A percentile compares a stretch with the other conserved stretches of the same genome.
These are phyloP conservation scores for Pleurotus tuoliensis DNA, from an alignment of 768 basidiomycete species.

Conservation along the genomic window DNA sequence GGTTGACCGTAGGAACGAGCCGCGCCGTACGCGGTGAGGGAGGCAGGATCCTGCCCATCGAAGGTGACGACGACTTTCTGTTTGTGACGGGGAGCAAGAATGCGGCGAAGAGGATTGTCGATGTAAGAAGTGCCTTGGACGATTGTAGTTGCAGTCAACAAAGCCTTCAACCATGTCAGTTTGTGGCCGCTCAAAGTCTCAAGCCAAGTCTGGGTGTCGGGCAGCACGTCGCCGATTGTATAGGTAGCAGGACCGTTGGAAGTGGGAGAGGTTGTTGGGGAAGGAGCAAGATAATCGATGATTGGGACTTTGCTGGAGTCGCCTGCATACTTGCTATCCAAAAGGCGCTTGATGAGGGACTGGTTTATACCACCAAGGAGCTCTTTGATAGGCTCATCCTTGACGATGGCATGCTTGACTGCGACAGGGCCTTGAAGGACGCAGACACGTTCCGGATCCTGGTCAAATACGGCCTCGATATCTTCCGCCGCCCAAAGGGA, in stretches of 20 bases:
- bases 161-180: slow-evolving; percentile 82
- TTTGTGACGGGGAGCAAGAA: slow-evolving; percentile 75
- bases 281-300: slow-evolving; percentile 74
- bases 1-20: slow-evolving; percentile 79
- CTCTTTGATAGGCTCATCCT: slow-evolving; percentile 93
- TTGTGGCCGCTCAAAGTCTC: slow-evolving; percentile 78
- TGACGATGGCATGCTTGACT: slow-evolving; percentile 78
- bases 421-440: slow-evolving; percentile 98
- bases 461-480: slow-evolving; percentile 97
- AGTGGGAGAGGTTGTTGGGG: slow-evolving; percentile 30
- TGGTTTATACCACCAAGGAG: slow-evolving; percentile 86
- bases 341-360: slow-evolving; percentile 71
- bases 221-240: slow-evolving; percentile 47
- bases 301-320: slow-evolving; percentile 74
- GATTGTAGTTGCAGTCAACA: slow-evolving; percentile 76
- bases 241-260: slow-evolving; percentile 44
- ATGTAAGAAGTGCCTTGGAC: slow-evolving; percentile 85
- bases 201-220: slow-evolving; percentile 72
- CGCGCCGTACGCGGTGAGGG: slow-evolving; percentile 68
- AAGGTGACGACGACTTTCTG: slow-evolving; percentile 72
- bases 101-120: slow-evolving; percentile 83
- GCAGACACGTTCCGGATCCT: slow-evolving; percentile 96
- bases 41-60: slow-evolving; percentile 42
- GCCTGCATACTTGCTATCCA: slow-evolving; percentile 73
- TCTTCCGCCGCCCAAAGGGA: slow-evolving; percentile 98